phyloP scores from a whole-genome alignment of 805 yeast genomes.

The Wickerhamomyces silvicola region DNA sequence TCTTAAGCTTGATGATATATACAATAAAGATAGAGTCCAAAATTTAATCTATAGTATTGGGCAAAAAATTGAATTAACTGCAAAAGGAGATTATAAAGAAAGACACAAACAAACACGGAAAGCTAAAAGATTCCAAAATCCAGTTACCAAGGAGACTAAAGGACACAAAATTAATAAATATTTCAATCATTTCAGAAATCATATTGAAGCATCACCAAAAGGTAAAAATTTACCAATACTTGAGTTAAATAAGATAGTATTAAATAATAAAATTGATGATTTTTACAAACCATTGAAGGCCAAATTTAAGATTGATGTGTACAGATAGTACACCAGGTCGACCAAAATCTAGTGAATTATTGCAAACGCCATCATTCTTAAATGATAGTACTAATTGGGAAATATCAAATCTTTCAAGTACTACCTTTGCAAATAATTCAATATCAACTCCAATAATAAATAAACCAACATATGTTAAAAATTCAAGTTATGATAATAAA shows the following conservation, averaged over 20 bases:
- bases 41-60: slow-evolving; percentile 19
- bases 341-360: slow-evolving; percentile 23
- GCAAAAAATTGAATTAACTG: slow-evolving; percentile 22
- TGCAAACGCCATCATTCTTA: slow-evolving; percentile 22
- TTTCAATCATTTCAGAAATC: slow-evolving; percentile 2
- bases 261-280: slow-evolving; percentile 2
- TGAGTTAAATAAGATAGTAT: slow-evolving; percentile 11
- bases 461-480: slow-evolving; percentile 5
- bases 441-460: slow-evolving; percentile 2
- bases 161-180: slow-evolving; percentile 3
- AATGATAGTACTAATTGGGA: slow-evolving; percentile 15
- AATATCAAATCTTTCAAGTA: slow-evolving; percentile 19
- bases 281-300: slow-evolving; percentile 7
- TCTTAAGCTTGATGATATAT: slow-evolving; percentile 22
- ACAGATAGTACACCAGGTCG: slow-evolving; percentile 21
- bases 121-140: no score
- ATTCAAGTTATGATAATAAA: not conserved
- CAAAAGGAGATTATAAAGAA: slow-evolving; percentile 26
- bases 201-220: slow-evolving; percentile 17
- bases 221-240: slow-evolving; percentile 15
- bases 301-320: slow-evolving; percentile 17
- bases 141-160: no score
- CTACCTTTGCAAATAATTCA: slow-evolving; percentile 19
- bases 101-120: slow-evolving; percentile 2
- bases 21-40: slow-evolving; percentile 19